These are phyloP conservation scores for Suillus clintonianus DNA, from an alignment of 768 basidiomycete species.

Conservation along the genomic window DNA sequence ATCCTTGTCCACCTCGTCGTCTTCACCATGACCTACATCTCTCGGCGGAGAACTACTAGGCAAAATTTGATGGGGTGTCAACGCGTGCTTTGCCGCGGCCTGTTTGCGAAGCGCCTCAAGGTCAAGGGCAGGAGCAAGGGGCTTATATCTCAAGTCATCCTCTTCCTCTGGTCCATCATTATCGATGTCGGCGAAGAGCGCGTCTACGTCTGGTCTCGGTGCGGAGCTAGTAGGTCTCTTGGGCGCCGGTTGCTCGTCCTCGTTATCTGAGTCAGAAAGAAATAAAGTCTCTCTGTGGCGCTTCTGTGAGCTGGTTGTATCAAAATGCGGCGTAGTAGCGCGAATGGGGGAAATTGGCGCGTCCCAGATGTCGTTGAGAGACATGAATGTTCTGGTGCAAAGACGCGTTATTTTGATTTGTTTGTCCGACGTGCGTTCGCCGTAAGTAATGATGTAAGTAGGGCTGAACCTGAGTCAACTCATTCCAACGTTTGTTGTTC, in stretches of 20 bases:
- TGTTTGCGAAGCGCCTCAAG: slow-evolving; percentile 54
- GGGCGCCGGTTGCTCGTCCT: slow-evolving; percentile 40
- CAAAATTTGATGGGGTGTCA: slow-evolving; percentile 48
- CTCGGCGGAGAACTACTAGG: slow-evolving; percentile 48
- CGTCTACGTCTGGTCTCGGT: slow-evolving; percentile 36
- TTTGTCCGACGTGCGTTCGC: slow-evolving; percentile 14
- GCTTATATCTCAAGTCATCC: slow-evolving; percentile 43
- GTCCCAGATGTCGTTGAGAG: slow-evolving; percentile 64
- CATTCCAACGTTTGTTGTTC: too few species aligned
- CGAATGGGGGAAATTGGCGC: slow-evolving; percentile 40
- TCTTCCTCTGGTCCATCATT: slow-evolving; percentile 49
- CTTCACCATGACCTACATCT: slow-evolving; percentile 26
- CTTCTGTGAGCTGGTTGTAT: slow-evolving; percentile 20
- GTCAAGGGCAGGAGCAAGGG: slow-evolving; percentile 54
- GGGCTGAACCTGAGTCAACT: too few species aligned
- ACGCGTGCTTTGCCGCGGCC: slow-evolving; percentile 50
- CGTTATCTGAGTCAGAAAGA: slow-evolving; percentile 54
- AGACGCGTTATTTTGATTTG: slow-evolving; percentile 29
- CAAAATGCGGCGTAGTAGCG: slow-evolving; percentile 19
- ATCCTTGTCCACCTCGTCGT: slow-evolving; percentile 13
- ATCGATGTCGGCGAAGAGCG: slow-evolving; percentile 50
- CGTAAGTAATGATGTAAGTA: too few species aligned
- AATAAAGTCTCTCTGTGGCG: slow-evolving; percentile 52
- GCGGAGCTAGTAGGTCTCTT: slow-evolving; percentile 24
- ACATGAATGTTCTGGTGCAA: slow-evolving; percentile 17